A percentile compares a stretch with the other conserved stretches of the same genome.
Evolutionary conservation across 2,329 filamentous ascomycete genomes (phyloP).

Genomic region (Apiospora saccharicola): DNA sequence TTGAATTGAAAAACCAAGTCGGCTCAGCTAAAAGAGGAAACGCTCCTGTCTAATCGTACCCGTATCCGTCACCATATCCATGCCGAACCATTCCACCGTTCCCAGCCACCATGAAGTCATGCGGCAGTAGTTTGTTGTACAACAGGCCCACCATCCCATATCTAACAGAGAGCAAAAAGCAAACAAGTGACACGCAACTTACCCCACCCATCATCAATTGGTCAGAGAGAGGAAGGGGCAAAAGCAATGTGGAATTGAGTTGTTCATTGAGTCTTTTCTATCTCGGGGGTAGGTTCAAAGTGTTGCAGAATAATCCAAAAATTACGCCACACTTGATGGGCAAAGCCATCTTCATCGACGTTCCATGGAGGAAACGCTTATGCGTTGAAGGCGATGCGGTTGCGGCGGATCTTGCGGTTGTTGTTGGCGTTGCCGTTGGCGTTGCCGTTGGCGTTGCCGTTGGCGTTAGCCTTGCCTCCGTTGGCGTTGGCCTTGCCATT

Average conservation of each 20-base stretch:
- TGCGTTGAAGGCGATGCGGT: background rate
- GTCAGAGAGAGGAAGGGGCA: background rate
- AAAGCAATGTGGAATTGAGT: background rate
- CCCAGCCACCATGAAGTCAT: background rate
- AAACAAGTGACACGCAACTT: background rate
- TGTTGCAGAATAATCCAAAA: background rate
- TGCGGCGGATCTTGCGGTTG: slow-evolving; percentile 1
- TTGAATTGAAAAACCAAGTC: background rate
- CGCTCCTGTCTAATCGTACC: background rate
- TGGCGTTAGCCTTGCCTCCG: slow-evolving; percentile 25
- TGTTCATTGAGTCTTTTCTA: background rate
- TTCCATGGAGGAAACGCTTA: background rate
- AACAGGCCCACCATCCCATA: background rate
- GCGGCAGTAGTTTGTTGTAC: background rate
- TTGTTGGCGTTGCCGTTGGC: slow-evolving; percentile 23
- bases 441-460: too few relatives aligned
- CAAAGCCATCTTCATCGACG: background rate
- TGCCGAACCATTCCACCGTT: background rate
- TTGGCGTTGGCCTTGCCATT: background rate
- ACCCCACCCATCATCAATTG: background rate
- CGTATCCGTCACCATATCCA: background rate
- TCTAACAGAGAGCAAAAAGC: background rate
- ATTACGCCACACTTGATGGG: background rate
- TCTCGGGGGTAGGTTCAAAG: background rate
- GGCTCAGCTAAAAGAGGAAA: background rate